Evolutionary conservation across 495 filamentous ascomycete genomes (phyloP).

Genomic region (Aspergillus sclerotioniger): DNA sequence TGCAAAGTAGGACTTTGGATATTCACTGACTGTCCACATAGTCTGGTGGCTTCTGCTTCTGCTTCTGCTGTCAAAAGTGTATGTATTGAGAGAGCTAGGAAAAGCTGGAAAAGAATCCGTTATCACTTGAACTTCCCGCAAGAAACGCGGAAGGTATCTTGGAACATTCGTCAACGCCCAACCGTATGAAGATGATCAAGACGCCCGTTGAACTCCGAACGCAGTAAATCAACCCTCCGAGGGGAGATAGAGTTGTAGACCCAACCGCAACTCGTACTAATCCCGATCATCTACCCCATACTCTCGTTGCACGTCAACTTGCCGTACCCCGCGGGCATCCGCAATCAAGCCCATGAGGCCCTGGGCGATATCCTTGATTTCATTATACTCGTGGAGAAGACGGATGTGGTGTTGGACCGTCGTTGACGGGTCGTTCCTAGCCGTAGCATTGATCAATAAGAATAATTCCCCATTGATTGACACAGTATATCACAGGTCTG

Average conservation of each 20-base stretch:
- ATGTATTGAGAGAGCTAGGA: not conserved
- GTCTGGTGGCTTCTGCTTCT: not conserved
- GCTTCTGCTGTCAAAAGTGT: not conserved
- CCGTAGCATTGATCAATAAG: not conserved
- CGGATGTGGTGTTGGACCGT: conserved; percentile 64
- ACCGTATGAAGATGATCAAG: no score
- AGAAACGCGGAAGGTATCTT: no score
- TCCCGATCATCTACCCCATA: conserved; percentile 42
- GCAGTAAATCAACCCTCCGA: not conserved
- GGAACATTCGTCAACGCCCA: no score
- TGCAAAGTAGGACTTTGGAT: conserved; percentile 3
- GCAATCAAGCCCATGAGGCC: conserved; percentile 73
- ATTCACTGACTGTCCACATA: not conserved
- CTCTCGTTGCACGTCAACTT: conserved; percentile 63
- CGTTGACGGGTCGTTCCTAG: conserved; percentile 33
- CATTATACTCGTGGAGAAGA: conserved; percentile 74
- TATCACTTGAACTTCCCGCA: no score
- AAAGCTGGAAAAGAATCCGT: not conserved
- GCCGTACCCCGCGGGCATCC: conserved; percentile 61
- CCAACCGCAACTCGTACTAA: conserved; percentile 18
- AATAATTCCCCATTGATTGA: not conserved
- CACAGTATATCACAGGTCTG: not conserved
- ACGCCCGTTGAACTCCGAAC: not conserved
- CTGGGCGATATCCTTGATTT: conserved; percentile 70
- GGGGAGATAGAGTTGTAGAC: not conserved